Base-by-base conservation (phyloP, 169 alveolate species). In the Plasmodium coatneyi region DNA sequence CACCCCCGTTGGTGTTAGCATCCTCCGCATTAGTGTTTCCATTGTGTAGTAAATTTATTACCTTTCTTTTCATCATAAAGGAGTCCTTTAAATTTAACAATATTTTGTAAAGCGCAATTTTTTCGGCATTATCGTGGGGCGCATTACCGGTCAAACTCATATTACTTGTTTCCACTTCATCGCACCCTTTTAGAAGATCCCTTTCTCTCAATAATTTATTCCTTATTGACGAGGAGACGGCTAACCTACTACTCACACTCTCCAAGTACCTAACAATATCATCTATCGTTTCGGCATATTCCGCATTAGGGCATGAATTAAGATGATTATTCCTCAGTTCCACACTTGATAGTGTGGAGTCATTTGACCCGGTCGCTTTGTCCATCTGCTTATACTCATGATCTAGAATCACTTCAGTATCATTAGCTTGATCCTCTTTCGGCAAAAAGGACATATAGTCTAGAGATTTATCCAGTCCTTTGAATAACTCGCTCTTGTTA, bases 361-460 rank as follows among this genome's bases (percentile, higher is more conserved):
- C 93, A 54, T 28, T 76, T 5, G 70, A n/a, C 12, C 22, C 93
- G 28, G 39, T 10, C 16, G 84, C 32, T 16, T 70, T 74, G 66
- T 86, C 93, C 80, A 86, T 30, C 12, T 54, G 54, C 71, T 39
- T 72, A 49, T 86, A 86, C 66, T 86, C 93, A 22, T 54, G 56
- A 28, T 86, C 93, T 30, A 86, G 79, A 16, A 86, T 86, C 22
- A 72, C 60, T 86, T 86, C 93, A 10, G 93, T 74, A 56, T 52
- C 86, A 43, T 22, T 86, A 49, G 19, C 22, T 52, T 86, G 43
- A 19, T 83, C 92, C 56, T 70, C 80, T 74, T 84, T 84, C 41
- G 93, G 93, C 41, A 86, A 86, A 86, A 86, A 86, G 49, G 84
- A 74, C 34, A 78, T 30, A 76, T 86, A 86, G 66, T 86, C 86